Conservation (phyloP, 345 rosid genomes). For the Carallia pectinifolia region DNA sequence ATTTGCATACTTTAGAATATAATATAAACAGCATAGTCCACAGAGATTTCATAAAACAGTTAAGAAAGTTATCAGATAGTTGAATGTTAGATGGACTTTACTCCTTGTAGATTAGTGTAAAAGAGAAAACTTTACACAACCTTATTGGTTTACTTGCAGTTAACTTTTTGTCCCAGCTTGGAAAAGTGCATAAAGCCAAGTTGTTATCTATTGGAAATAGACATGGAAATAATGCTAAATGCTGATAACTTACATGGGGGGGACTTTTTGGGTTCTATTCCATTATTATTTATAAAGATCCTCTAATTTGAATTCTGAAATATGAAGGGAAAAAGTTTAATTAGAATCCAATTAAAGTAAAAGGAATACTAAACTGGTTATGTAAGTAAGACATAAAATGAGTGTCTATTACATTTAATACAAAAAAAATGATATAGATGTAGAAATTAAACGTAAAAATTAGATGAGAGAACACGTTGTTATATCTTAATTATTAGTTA, state of each 20-base stretch:
- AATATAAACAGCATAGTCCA: not conserved
- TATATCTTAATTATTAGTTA: too few species aligned
- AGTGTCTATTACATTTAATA: too few species aligned
- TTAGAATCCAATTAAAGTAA: too few species aligned
- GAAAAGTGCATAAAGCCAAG: conserved; percentile 20
- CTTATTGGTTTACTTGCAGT: conserved; percentile 14
- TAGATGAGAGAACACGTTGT: too few species aligned
- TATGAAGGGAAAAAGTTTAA: too few species aligned
- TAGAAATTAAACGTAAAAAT: too few species aligned
- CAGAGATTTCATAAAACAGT: not conserved
- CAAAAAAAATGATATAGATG: too few species aligned
- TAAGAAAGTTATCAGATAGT: not conserved
- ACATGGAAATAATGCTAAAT: not conserved
- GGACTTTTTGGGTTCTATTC: not conserved
- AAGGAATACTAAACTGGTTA: too few species aligned
- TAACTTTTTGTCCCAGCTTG: conserved; percentile 13
- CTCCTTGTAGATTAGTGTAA: conserved; percentile 18
- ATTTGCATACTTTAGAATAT: not conserved
- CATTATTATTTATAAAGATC: too few species aligned
- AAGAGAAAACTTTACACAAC: conserved; percentile 6
- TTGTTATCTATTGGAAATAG: conserved; percentile 3
- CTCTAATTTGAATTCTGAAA: too few species aligned
- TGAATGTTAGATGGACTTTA: conserved; percentile 28
- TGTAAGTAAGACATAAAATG: too few species aligned
- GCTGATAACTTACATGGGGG: not conserved